These are phyloP conservation scores for Boletus fagicola DNA, from an alignment of 768 basidiomycete species.

Conservation along the genomic window DNA sequence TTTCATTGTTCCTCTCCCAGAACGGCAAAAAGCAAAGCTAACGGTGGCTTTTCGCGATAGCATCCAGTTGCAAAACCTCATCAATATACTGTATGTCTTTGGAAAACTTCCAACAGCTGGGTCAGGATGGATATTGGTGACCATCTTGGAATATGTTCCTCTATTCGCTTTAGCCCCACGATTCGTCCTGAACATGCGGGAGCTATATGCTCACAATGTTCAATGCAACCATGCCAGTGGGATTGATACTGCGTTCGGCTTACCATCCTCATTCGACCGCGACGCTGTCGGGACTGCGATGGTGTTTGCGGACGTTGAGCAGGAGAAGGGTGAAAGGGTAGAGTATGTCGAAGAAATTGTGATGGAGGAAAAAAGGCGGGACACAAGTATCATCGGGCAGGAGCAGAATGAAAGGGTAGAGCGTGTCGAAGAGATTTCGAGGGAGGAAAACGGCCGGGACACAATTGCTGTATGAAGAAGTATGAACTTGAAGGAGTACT, in stretches of 20 bases:
- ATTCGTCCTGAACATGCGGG: constrained; percentile 9
- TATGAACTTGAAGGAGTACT: too few species aligned
- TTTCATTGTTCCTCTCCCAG: not conserved
- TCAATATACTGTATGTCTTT: not conserved
- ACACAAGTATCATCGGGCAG: not conserved
- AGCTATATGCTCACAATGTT: not conserved
- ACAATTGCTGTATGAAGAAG: too few species aligned
- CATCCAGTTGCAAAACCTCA: not conserved
- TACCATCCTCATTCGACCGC: not conserved
- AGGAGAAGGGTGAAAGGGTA: not conserved
- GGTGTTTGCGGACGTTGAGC: not conserved
- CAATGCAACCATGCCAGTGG: not conserved
- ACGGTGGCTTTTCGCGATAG: not conserved
- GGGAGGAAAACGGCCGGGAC: too few species aligned
- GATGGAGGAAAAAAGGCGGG: not conserved
- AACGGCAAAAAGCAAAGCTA: not conserved
- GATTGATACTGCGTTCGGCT: constrained; percentile 7
- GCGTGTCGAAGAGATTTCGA: too few species aligned
- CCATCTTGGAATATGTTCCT: not conserved
- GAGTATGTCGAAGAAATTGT: not conserved
- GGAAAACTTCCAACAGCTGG: not conserved
- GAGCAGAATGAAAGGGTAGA: too few species aligned
- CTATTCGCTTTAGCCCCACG: not conserved
- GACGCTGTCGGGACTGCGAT: not conserved
- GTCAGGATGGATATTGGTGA: not conserved